A percentile compares a stretch with the other conserved stretches of the same genome.
Conservation (phyloP, 495 filamentous ascomycete genomes). For the Penicillium tannophilum region DNA sequence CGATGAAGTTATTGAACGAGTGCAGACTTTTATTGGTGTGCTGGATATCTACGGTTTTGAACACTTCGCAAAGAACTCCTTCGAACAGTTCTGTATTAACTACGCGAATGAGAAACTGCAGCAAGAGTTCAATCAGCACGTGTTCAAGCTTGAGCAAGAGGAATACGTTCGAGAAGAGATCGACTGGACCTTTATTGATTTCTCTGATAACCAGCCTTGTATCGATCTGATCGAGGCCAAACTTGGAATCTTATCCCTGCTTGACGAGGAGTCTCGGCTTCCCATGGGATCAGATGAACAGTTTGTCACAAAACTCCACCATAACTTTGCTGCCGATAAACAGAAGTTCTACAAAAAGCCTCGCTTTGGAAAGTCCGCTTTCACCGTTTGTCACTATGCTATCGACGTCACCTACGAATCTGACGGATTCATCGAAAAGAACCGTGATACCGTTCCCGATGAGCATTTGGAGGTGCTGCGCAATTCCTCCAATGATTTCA, state of each 20-base stretch:
- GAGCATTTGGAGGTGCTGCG: constrained; percentile 94
- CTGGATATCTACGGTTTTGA: constrained; percentile 99
- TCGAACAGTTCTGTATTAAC: constrained; percentile 99
- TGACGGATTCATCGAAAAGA: constrained; percentile 99
- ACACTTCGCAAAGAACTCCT: constrained; percentile 99
- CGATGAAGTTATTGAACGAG: constrained; percentile 78
- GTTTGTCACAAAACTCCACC: constrained; percentile 96
- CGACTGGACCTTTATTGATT: constrained; percentile 99
- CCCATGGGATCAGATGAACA: constrained; percentile 98
- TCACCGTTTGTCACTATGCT: constrained; percentile 99
- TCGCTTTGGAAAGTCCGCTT: constrained; percentile 93
- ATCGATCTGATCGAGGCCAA: constrained; percentile 99
- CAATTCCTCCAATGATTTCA: constrained; percentile 81
- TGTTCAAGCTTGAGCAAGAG: constrained; percentile 99
- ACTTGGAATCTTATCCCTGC: constrained; percentile 84
- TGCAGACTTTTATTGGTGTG: constrained; percentile 95
- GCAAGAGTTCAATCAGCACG: constrained; percentile 99
- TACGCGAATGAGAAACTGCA: constrained; percentile 99
- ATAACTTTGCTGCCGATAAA: constrained; percentile 88
- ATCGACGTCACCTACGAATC: constrained; percentile 99
- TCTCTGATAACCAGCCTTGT: constrained; percentile 99
- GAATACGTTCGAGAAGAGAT: constrained; percentile 97
- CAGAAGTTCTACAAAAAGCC: constrained; percentile 99
- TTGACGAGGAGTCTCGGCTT: constrained; percentile 95
- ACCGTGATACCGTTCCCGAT: constrained; percentile 96